Base-by-base conservation (phyloP, 2,329 filamentous ascomycete genomes). In the Aureobasidium sp. region DNA sequence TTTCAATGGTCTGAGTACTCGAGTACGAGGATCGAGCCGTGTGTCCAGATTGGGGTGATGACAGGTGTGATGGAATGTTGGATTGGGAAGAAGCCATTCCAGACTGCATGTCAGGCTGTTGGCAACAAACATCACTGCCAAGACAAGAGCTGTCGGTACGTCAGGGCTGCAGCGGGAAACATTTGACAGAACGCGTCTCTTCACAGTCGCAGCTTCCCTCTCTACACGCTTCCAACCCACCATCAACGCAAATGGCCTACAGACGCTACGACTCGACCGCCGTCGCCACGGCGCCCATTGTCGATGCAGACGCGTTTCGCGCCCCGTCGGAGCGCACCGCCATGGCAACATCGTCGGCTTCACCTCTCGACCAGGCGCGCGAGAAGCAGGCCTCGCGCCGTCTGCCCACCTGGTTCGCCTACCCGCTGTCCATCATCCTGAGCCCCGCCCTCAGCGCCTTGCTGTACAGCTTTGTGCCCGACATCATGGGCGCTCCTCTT, bases 401-500 rank as follows among this genome's bases (percentile, higher is more conserved):
- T 20, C 34, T 63, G 31, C 47, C 55, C 17, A 45, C 55, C 37
- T 59, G 55, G 55, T 65, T 79, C 63, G 75, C 75, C 63, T 73
- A 79, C 53, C 72, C 74, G 27, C 71, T 79, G 49, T 71, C 77
- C 31, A 73, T 83, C n/a, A 62, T 81, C 20, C 71, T 80, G 63
- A 84, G 79, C 74, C 79, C 92, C 63, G 77, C 79, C 36, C 75
- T 91, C 62, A 88, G 86, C 65, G 80, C 83, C 17, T 69, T 86
- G 20, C 80, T 89, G 7, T 88, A 89, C 73, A 84, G 84, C 51
- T 71, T 87, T 58, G 78, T 84, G 7, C 80, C 84, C 52, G 79
- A 82, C 41, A 80, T 84, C 65, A 85, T 84, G 5, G 79, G 81
- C 15, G 84, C 82, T 7, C 87, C 92, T 72, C 77, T 96, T 44